phyloP scores from a whole-genome alignment of 208 protist genomes.

The Plasmodiophora brassicae region DNA sequence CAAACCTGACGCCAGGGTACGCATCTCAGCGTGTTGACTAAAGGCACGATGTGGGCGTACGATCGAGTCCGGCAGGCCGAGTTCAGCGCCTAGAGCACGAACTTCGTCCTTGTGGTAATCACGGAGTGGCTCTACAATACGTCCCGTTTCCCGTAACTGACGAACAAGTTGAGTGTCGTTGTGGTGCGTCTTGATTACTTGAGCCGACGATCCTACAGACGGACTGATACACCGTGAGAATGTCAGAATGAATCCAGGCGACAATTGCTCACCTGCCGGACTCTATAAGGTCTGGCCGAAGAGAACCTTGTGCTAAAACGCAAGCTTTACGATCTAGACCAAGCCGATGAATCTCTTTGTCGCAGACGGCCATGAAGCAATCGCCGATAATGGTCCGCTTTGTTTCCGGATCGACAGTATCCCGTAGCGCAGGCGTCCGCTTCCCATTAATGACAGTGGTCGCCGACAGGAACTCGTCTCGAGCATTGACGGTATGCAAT shows the following conservation, averaged over 20 bases:
- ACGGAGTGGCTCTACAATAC: conserved; percentile 88
- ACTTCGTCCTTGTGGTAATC: conserved; percentile 96
- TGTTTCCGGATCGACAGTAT: conserved; percentile 70
- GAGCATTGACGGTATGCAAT: conserved; percentile 57
- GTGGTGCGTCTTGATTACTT: conserved; percentile 97
- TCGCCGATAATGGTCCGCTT: conserved; percentile 96
- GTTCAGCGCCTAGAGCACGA: conserved; percentile 73
- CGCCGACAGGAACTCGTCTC: conserved; percentile 51
- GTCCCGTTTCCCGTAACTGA: conserved; percentile 76
- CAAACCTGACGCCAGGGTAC: conserved; percentile 59
- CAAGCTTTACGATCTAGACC: background rate
- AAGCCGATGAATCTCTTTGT: conserved; percentile 12
- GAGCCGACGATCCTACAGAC: conserved; percentile 55
- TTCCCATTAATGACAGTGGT: conserved; percentile 67
- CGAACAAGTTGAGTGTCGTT: conserved; percentile 91
- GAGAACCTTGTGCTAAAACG: conserved; percentile 66
- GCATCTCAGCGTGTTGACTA: background rate
- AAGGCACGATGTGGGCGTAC: background rate
- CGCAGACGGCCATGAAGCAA: conserved; percentile 83
- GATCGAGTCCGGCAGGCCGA: conserved; percentile 82
- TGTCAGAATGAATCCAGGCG: conserved; percentile 19
- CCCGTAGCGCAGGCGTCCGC: conserved; percentile 32
- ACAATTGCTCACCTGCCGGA: conserved; percentile 50
- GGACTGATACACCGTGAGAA: conserved; percentile 6
- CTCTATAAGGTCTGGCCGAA: conserved; percentile 94